Conservation (phyloP, 805 yeast species). For the Phaffomyces antillensis region DNA sequence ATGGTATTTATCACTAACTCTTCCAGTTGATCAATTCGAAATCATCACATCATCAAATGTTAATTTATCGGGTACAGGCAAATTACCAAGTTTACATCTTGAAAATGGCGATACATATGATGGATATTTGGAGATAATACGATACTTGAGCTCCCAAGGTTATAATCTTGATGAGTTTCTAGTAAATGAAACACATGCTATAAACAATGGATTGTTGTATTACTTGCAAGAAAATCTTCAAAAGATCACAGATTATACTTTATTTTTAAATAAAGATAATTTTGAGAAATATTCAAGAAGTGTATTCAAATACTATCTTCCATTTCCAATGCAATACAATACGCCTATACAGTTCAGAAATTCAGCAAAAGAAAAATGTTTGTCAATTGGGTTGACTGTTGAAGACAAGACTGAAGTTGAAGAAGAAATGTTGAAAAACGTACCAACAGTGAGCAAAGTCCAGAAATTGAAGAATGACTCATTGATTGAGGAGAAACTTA, state of each 20-base stretch:
- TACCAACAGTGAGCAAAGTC: conserved; percentile 37
- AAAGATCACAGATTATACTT: conserved; percentile 47
- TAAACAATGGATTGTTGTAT: conserved; percentile 38
- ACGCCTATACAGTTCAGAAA: conserved; percentile 45
- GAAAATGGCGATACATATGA: conserved; percentile 22
- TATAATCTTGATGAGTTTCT: conserved; percentile 10
- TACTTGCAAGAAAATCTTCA: conserved; percentile 35
- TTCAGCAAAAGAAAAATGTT: conserved; percentile 26
- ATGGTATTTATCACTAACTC: conserved; percentile 32
- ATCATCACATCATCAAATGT: conserved; percentile 54
- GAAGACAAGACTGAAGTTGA: conserved; percentile 25
- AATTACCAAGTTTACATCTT: conserved; percentile 40
- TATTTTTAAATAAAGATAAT: conserved; percentile 48
- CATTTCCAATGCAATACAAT: conserved; percentile 71
- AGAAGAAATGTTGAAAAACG: conserved; percentile 23
- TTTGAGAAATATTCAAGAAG: conserved; percentile 56
- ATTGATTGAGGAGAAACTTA: conserved; percentile 27
- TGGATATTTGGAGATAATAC: conserved; percentile 37
- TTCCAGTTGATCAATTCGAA: conserved; percentile 17
- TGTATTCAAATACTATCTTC: conserved; percentile 43
- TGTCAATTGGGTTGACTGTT: conserved; percentile 26
- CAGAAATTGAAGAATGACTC: conserved; percentile 63
- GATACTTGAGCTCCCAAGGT: conserved; percentile 19
- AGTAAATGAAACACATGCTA: conserved; percentile 25
- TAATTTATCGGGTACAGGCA: conserved; percentile 40